Evolutionary conservation across 2,329 filamentous ascomycete species (phyloP).

Genomic region (Colletotrichum neosansevieriae): DNA sequence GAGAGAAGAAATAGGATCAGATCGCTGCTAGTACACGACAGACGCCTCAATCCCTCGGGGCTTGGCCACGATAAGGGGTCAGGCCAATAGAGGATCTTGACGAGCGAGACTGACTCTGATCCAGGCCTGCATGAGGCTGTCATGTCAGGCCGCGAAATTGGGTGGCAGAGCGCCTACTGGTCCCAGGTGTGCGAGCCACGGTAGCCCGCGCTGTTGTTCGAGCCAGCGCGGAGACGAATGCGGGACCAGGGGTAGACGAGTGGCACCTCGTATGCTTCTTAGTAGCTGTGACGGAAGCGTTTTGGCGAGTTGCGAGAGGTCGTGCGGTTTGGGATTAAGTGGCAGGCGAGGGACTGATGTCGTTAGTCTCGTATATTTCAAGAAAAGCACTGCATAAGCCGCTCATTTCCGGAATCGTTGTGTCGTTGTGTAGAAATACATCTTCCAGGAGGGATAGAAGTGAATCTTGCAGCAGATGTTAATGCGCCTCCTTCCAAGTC

Average conservation of each 20-base stretch:
- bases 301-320: conserved; percentile 25
- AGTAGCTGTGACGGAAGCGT: conserved; percentile 9
- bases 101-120: conserved; percentile 39
- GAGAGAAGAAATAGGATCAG: conserved; percentile 23
- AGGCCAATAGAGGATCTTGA: conserved; percentile 36
- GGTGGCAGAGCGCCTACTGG: conserved; percentile 26
- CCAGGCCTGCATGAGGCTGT: conserved; percentile 35
- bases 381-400: conserved; percentile 6
- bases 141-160: conserved; percentile 38
- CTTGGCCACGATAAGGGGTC: conserved; percentile 30
- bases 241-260: conserved; percentile 7
- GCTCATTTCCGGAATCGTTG: conserved; percentile 13
- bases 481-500: background rate
- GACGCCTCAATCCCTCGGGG: conserved; percentile 35
- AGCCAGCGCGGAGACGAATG: conserved; percentile 11
- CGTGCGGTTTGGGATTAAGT: conserved; percentile 38
- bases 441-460: background rate
- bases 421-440: conserved; percentile 16
- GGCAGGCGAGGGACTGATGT: conserved; percentile 25
- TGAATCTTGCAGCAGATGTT: background rate
- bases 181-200: background rate
- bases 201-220: conserved; percentile 11
- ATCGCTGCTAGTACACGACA: conserved; percentile 31
- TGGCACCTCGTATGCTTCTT: conserved; percentile 31
- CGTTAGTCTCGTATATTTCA: conserved; percentile 37